Percentiles rank a stretch among this genome's conserved stretches.
phyloP scores from a whole-genome alignment of 805 yeast species.

The Millerozyma acaciae region DNA sequence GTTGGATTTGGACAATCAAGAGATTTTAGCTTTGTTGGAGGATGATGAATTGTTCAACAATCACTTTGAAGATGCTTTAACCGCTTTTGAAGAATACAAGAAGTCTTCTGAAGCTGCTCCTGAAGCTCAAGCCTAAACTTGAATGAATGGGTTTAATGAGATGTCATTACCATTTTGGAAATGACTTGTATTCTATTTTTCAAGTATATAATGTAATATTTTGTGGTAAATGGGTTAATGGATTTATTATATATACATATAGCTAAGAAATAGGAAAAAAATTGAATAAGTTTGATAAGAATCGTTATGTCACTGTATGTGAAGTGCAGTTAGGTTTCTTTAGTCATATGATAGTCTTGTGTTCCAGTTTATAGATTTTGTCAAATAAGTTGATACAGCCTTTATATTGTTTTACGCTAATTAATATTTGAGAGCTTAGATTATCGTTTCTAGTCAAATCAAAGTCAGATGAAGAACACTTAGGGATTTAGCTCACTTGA shows the following conservation, averaged over 20 bases:
- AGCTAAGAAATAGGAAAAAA: slow-evolving; percentile 14
- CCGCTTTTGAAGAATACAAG: slow-evolving; percentile 91
- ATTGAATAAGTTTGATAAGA: slow-evolving; percentile 12
- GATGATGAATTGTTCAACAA: slow-evolving; percentile 85
- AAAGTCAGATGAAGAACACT: too few relatives aligned
- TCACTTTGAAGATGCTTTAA: slow-evolving; percentile 90
- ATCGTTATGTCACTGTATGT: slow-evolving; percentile 2
- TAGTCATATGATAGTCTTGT: too few relatives aligned
- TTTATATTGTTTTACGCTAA: too few relatives aligned
- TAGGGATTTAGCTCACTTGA: too few relatives aligned
- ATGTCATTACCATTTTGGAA: slow-evolving; percentile 8
- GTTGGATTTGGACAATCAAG: slow-evolving; percentile 89
- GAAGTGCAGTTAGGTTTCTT: too few relatives aligned
- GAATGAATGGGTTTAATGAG: slow-evolving; percentile 10
- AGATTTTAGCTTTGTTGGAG: slow-evolving; percentile 82
- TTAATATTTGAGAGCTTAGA: too few relatives aligned
- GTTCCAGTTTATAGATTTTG: too few relatives aligned
- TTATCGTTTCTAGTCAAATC: too few relatives aligned
- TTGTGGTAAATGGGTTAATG: slow-evolving; percentile 21
- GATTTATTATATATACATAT: slow-evolving; percentile 18
- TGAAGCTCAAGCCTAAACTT: slow-evolving; percentile 15
- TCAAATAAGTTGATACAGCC: too few relatives aligned
- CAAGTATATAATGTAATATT: slow-evolving; percentile 18
- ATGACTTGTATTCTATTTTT: slow-evolving; percentile 16
- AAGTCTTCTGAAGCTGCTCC: slow-evolving; percentile 43